phyloP scores from a whole-genome alignment of 2,329 filamentous ascomycete genomes.

The Pseudogymnoascus sp. region DNA sequence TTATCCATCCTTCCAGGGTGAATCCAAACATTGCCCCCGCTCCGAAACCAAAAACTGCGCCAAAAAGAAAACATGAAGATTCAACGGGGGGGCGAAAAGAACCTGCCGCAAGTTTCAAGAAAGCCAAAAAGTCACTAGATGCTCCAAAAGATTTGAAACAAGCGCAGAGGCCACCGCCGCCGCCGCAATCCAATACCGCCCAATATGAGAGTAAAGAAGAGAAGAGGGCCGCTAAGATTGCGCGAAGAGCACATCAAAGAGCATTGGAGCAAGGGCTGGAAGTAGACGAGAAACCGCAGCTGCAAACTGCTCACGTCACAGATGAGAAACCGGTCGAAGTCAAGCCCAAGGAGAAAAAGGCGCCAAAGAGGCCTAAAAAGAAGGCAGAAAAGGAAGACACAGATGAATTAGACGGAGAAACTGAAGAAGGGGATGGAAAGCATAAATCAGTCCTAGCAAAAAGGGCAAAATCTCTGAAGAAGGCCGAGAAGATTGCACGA shows the following conservation, averaged over 20 bases:
- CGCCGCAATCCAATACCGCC: not conserved
- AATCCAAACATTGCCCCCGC: not conserved
- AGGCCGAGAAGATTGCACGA: slow-evolving; percentile 34
- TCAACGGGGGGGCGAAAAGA: not conserved
- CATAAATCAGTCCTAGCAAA: slow-evolving; percentile 47
- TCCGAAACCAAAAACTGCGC: not conserved
- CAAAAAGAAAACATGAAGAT: slow-evolving; percentile 15
- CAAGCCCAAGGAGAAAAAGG: slow-evolving; percentile 12
- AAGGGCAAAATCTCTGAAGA: slow-evolving; percentile 45
- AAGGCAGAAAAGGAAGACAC: slow-evolving; percentile 15
- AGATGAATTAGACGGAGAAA: slow-evolving; percentile 10
- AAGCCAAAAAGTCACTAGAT: not conserved
- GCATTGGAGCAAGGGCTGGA: slow-evolving; percentile 8
- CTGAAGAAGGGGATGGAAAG: slow-evolving; percentile 10
- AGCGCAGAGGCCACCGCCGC: slow-evolving; percentile 10
- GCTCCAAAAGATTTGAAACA: not conserved
- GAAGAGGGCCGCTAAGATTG: slow-evolving; percentile 11
- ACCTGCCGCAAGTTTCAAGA: not conserved
- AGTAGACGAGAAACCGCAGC: not conserved
- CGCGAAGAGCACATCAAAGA: slow-evolving; percentile 13
- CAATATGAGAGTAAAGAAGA: slow-evolving; percentile 11
- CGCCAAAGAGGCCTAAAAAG: slow-evolving; percentile 14
- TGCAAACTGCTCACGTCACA: not conserved
- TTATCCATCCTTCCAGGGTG: not conserved
- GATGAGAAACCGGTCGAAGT: slow-evolving; percentile 16